These are phyloP conservation scores for Exobasidium rhododendri DNA, from an alignment of 1,284 basidiomycete species.

Conservation along the genomic window DNA sequence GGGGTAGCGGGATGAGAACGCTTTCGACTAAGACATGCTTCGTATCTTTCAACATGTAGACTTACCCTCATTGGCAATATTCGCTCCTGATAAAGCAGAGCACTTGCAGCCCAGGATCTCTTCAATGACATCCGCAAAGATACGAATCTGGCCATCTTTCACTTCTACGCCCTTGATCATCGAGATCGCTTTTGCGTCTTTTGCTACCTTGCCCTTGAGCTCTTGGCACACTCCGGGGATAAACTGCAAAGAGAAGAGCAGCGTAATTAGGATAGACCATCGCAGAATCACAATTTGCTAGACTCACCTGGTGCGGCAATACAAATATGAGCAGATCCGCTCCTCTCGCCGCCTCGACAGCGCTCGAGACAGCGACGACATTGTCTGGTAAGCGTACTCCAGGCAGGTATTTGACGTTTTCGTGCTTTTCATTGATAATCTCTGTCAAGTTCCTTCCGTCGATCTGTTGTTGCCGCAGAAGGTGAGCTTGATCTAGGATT, in stretches of 20 bases:
- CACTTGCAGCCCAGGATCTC: constrained; percentile 59
- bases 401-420: constrained; percentile 62
- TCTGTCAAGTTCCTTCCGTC: constrained; percentile 61
- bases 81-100: constrained; percentile 62
- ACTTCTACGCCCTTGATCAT: constrained; percentile 56
- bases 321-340: constrained; percentile 63
- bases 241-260: constrained; percentile 53
- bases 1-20: neutral
- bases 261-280: constrained; percentile 29
- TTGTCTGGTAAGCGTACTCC: constrained; percentile 60
- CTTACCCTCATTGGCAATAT: constrained; percentile 61
- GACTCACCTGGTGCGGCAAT: constrained; percentile 58
- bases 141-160: constrained; percentile 59
- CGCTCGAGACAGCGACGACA: constrained; percentile 60
- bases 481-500: neutral
- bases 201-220: constrained; percentile 44
- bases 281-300: neutral
- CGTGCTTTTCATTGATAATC: constrained; percentile 61
- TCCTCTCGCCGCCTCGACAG: constrained; percentile 60
- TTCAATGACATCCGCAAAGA: constrained; percentile 63
- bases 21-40: neutral
- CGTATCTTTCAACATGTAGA: neutral
- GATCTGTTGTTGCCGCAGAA: constrained; percentile 47
- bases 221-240: constrained; percentile 49
- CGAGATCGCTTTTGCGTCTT: constrained; percentile 52